Base-by-base conservation (phyloP, 1,284 basidiomycete species). In the Phlebopus sp. region DNA sequence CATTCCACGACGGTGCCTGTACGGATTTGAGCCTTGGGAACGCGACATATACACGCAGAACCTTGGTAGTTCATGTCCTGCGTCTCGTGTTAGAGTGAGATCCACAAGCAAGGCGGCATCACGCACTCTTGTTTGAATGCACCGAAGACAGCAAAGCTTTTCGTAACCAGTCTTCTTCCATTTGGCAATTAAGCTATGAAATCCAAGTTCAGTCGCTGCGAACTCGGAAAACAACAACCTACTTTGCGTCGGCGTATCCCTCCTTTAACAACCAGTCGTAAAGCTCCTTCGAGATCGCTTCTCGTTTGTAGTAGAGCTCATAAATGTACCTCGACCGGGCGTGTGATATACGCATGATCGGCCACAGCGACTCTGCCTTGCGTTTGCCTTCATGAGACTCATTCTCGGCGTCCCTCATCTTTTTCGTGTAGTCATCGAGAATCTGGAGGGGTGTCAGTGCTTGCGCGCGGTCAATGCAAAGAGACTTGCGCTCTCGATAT, bases 131-230 rank as follows among this genome's bases (percentile, higher is more conserved):
- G 93, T 93, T 71, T 98, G 96, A 49, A 99, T 97, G 71, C 97
- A 99, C 42, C 97, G 78, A 42, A 98, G 75, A 65, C 97, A 99
- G 68, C 97, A 99, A 30, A 99, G 76, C 66, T 98, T 98, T 72
- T 99, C 97, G 68, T 99, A 99, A 3, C 97, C 97, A 9, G 90
- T 75, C 71, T 97, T 97, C 77, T 99, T 99, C 97, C 97, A 99
- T 69, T 99, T 99, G 27, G 97, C 97, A 68, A 99, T 92, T 67
- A 99, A 73, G 62, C 96, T 98, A 59, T 32, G 27, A 13, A 40
- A 37, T 37, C 50, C 34, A 55, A 53, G n/a, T 27, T 42, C 49
- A 44, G 37, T 50, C 23, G 41, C 29, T 25, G 37, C 39, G 39
- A 29, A 31, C 36, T 36, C 47, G 14, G 37, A 38, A n/a, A 35